Evolutionary conservation across 23 red algal genomes (phyloP).

Genomic region (Pyropia haitanensis): DNA sequence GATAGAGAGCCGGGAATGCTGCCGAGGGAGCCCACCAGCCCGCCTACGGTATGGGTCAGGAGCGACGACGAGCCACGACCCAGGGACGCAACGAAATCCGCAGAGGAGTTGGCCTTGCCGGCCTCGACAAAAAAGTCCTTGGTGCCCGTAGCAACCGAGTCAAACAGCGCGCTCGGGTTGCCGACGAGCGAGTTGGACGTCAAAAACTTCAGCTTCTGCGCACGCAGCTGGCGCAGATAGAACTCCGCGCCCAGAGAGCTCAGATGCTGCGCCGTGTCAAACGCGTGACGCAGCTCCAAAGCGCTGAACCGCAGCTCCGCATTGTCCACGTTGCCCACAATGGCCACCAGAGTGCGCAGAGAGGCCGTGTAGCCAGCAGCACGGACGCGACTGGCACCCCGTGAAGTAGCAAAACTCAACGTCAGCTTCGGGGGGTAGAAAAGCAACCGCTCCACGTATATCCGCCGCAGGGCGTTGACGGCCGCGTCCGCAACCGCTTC

Average conservation of each 20-base stretch:
- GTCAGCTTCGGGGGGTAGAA: conserved; percentile 11
- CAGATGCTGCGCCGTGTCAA: conserved; percentile 81
- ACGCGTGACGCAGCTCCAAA: conserved; percentile 57
- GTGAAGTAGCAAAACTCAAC: conserved; percentile 9
- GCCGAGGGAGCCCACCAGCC: conserved; percentile 68
- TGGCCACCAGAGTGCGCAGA: conserved; percentile 51
- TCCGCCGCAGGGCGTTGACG: conserved; percentile 11
- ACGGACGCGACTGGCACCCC: conserved; percentile 23
- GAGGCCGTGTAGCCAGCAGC: conserved; percentile 30
- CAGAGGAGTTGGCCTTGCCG: conserved; percentile 55
- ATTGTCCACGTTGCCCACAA: conserved; percentile 85
- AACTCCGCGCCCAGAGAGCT: conserved; percentile 48
- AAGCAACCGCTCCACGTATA: conserved; percentile 20
- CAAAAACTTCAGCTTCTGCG: conserved; percentile 61
- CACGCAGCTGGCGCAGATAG: conserved; percentile 63
- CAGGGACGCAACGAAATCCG: conserved; percentile 64
- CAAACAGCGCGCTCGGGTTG: conserved; percentile 84
- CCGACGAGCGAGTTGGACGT: conserved; percentile 79
- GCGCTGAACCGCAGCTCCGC: conserved; percentile 60
- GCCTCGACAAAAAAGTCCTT: conserved; percentile 79
- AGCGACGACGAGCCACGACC: conserved; percentile 57
- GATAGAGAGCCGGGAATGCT: conserved; percentile 75
- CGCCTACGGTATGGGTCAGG: conserved; percentile 77
- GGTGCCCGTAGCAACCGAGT: conserved; percentile 65
- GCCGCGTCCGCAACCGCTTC: background rate